Evolutionary conservation across 2,329 filamentous ascomycete genomes (phyloP).

Genomic region (Rutstroemia sp.): DNA sequence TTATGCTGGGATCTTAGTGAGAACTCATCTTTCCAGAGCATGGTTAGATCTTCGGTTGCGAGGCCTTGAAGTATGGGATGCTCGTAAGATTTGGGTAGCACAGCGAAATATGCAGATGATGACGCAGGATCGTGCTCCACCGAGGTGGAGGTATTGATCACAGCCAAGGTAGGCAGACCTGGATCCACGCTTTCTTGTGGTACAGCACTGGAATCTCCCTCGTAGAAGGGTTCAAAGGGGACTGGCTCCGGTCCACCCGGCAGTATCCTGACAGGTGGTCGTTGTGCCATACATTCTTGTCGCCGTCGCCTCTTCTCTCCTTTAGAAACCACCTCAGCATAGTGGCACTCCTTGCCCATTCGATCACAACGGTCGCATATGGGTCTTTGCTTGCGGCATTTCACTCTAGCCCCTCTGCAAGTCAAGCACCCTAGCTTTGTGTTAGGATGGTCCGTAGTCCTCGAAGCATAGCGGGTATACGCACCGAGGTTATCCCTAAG

Average conservation of each 20-base stretch:
- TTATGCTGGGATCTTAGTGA: background rate
- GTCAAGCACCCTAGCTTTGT: background rate
- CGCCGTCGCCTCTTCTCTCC: background rate
- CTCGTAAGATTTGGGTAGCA: background rate
- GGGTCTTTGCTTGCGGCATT: conserved; percentile 1
- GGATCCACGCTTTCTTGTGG: background rate
- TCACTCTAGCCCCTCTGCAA: conserved; percentile 3
- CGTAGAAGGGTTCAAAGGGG: background rate
- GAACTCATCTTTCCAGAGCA: background rate
- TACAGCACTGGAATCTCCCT: background rate
- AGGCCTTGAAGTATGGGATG: background rate
- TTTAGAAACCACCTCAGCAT: background rate
- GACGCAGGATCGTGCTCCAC: background rate
- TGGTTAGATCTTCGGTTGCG: background rate
- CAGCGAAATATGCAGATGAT: background rate
- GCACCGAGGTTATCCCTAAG: background rate
- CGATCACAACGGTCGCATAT: background rate
- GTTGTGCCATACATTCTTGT: background rate
- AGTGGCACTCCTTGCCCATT: background rate
- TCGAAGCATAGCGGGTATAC: background rate
- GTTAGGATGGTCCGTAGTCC: background rate
- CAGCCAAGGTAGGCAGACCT: background rate
- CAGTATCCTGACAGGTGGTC: background rate
- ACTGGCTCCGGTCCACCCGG: background rate
- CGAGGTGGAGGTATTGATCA: background rate